Evolutionary conservation across 202 grass and related monocot species (phyloP).

Genomic region (Alloteropsis angusta): DNA sequence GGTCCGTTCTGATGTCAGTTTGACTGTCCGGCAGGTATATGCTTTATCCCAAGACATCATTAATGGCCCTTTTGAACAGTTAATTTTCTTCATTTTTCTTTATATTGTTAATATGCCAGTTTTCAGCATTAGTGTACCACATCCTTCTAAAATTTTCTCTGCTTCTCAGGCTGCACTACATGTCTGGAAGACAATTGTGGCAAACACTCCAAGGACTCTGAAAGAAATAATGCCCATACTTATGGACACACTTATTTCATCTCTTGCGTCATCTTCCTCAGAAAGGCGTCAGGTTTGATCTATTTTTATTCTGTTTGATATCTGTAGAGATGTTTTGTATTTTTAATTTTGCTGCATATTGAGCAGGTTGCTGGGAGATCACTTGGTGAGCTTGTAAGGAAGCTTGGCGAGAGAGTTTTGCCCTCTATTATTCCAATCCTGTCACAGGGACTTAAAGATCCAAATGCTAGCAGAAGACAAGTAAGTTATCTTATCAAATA

Average conservation of each 20-base stretch:
- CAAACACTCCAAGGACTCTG: conserved; percentile 92
- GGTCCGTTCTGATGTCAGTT: conserved; percentile 95
- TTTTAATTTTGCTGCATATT: background rate
- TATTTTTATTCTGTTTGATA: conserved; percentile 17
- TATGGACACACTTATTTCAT: conserved; percentile 93
- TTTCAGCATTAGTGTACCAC: background rate
- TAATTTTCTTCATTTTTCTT: background rate
- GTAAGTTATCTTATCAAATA: conserved; percentile 47
- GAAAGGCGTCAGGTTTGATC: conserved; percentile 83
- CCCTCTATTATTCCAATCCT: conserved; percentile 95
- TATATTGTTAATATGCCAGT: background rate
- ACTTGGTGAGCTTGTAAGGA: conserved; percentile 94
- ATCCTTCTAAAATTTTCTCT: conserved; percentile 6
- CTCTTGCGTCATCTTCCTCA: conserved; percentile 86
- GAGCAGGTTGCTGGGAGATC: conserved; percentile 88
- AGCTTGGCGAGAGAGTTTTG: conserved; percentile 95
- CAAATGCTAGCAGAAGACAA: conserved; percentile 82
- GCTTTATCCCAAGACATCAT: background rate
- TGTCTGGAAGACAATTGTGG: conserved; percentile 98
- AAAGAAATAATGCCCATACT: conserved; percentile 99
- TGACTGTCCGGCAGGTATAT: conserved; percentile 85
- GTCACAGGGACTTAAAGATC: conserved; percentile 77
- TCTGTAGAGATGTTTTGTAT: conserved; percentile 1
- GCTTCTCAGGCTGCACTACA: conserved; percentile 64
- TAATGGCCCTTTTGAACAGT: background rate